Conservation (phyloP, 345 rosid genomes). For the Populus nigra region DNA sequence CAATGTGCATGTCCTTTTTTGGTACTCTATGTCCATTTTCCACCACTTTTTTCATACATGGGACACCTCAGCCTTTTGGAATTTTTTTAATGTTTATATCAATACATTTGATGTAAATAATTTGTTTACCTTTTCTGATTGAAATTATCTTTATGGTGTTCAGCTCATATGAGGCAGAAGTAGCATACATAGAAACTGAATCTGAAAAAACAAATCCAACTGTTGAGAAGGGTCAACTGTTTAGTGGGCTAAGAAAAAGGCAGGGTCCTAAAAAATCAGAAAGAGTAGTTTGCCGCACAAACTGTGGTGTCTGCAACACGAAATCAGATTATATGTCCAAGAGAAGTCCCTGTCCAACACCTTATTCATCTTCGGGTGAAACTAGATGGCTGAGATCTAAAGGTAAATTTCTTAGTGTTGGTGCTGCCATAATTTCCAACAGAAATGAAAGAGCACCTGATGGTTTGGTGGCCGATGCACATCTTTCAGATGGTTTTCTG, state of each 20-base stretch:
- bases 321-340: conserved; percentile 30
- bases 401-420: conserved; percentile 79
- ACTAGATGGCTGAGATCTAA: conserved; percentile 57
- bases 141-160: conserved; percentile 11
- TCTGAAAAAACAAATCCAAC: conserved; percentile 38
- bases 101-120: not conserved
- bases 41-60: no score
- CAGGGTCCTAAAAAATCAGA: conserved; percentile 45
- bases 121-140: not conserved
- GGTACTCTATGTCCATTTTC: no score
- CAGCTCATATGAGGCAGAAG: conserved; percentile 86
- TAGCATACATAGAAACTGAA: conserved; percentile 59
- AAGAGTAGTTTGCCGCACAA: conserved; percentile 60
- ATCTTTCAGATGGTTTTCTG: conserved; percentile 88
- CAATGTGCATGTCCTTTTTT: no score
- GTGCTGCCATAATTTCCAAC: conserved; percentile 87
- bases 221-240: conserved; percentile 27
- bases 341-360: conserved; percentile 19
- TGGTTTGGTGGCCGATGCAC: conserved; percentile 95
- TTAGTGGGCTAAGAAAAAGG: conserved; percentile 34
- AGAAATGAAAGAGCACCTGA: conserved; percentile 92
- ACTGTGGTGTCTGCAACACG: conserved; percentile 58
- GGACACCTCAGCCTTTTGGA: not conserved
- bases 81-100: not conserved
- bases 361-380: conserved; percentile 36